Conservation (phyloP, 441 rosid genomes). For the Bocquillonia castaneifolia region DNA sequence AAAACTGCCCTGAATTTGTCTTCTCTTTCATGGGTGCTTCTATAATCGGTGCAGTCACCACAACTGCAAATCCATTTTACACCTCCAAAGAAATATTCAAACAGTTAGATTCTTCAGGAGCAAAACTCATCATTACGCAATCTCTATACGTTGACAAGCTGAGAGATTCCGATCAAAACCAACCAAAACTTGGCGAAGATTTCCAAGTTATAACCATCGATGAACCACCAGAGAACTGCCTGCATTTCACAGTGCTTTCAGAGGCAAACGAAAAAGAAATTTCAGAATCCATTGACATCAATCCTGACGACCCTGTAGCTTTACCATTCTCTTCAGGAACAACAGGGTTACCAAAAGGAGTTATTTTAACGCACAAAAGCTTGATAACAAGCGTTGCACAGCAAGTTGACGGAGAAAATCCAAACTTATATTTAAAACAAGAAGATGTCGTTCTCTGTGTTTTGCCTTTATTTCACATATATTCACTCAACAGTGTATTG, state of each 20-base stretch:
- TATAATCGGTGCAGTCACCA: conserved; percentile 73
- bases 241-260: conserved; percentile 47
- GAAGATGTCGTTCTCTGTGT: conserved; percentile 75
- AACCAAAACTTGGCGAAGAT: conserved; percentile 35
- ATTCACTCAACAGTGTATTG: conserved; percentile 66
- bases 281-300: conserved; percentile 19
- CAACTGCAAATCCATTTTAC: conserved; percentile 82
- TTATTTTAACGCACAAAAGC: conserved; percentile 67
- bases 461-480: conserved; percentile 77
- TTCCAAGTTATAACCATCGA: conserved; percentile 54
- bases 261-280: conserved; percentile 35
- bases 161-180: conserved; percentile 3
- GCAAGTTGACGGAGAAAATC: conserved; percentile 90
- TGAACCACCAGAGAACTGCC: conserved; percentile 55
- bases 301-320: conserved; percentile 63
- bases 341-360: conserved; percentile 88
- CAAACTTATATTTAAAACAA: conserved; percentile 48
- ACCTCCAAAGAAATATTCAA: conserved; percentile 61
- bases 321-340: conserved; percentile 88
- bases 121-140: conserved; percentile 65
- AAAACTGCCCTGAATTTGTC: conserved; percentile 70
- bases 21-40: conserved; percentile 82
- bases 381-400: conserved; percentile 81
- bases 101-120: conserved; percentile 42
- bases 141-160: conserved; percentile 63